Base-by-base conservation (phyloP, 176 grass and related monocot species). In the Ensete glaucum region DNA sequence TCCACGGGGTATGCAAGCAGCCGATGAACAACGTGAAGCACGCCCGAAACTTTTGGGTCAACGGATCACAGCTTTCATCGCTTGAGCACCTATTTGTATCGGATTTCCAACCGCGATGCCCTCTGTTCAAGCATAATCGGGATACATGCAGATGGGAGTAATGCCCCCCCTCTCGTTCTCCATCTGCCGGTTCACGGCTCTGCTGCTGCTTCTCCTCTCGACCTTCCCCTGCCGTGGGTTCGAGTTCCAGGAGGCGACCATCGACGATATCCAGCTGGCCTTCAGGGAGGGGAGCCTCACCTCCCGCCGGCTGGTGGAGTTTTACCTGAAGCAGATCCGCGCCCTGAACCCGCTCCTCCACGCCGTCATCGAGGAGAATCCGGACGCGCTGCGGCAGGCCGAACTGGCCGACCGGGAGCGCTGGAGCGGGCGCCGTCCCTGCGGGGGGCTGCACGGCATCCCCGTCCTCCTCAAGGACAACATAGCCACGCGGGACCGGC, bases 311-410 rank as follows among this genome's bases (percentile, higher is more conserved):
- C 82, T 93, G 17, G 85, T 87, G 4, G n/a, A 50, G 51, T 68
- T 79, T 26, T 93, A 93, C 78, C 82, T 93, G 14, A 51, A 58
- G 15, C 22, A 53, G 64, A 89, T 93, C 87, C 15, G 27, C 0
- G 53, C 11, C 9, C 75, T 90, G 14, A 90, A 93, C 74, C 80
- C 80, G 2, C 74, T 81, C 6, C 77, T 93, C 24, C 80, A 15
- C 21, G 87, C 87, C 16, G 83, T 93, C 51, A 85, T 93, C 52
- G 91, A 93, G 85, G 85, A 87, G n/a, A 89, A 89, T 84, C 87
- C 82, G 0, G 87, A 86, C 67, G 91, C 87, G 67, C 76, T 88
- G 66, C 23, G 5, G 53, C 82, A 86, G 22, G 86, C 89, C 50
- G 79, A 55, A n/a, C 19, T 5, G 0, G 86, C 90, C 4, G 90